Conservation (phyloP, 345 rosid species). For the Lumnitzera racemosa region DNA sequence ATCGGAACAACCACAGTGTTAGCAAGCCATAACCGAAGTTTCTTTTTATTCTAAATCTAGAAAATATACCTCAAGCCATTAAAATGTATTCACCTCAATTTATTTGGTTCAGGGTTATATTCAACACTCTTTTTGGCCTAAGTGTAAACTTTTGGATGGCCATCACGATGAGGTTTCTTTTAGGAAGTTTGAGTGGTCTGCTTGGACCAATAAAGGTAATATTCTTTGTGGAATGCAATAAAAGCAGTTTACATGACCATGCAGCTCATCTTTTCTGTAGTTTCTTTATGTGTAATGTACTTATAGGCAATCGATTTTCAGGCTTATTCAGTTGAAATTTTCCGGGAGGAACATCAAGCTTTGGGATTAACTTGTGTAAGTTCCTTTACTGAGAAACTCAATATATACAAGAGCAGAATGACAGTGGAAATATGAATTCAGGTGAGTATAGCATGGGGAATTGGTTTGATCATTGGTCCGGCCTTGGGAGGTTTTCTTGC, state of each 20-base stretch:
- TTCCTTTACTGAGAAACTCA: slow-evolving; percentile 1
- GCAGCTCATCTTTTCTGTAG: neutral
- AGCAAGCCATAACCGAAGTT: slow-evolving; percentile 19
- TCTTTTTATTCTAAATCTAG: neutral
- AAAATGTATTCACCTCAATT: neutral
- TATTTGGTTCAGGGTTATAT: slow-evolving; percentile 56
- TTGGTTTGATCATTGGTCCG: slow-evolving; percentile 93
- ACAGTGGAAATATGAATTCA: slow-evolving; percentile 16
- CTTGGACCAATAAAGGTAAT: slow-evolving; percentile 88
- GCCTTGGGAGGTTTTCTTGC: slow-evolving; percentile 91
- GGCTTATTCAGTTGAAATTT: slow-evolving; percentile 84
- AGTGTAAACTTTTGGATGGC: slow-evolving; percentile 97
- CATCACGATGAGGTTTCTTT: slow-evolving; percentile 62
- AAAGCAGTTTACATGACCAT: neutral
- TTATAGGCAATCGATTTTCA: slow-evolving; percentile 16
- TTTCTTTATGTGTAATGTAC: neutral
- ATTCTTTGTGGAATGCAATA: neutral
- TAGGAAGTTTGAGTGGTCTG: slow-evolving; percentile 82
- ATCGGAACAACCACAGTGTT: slow-evolving; percentile 66
- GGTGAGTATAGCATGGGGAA: slow-evolving; percentile 96
- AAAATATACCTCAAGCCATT: neutral
- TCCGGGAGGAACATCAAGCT: slow-evolving; percentile 72
- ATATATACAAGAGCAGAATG: neutral
- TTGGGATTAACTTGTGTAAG: slow-evolving; percentile 83
- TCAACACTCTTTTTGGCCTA: slow-evolving; percentile 87